Evolutionary conservation across 208 protist genomes (phyloP).

Genomic region (Herpetomonas tarakana): DNA sequence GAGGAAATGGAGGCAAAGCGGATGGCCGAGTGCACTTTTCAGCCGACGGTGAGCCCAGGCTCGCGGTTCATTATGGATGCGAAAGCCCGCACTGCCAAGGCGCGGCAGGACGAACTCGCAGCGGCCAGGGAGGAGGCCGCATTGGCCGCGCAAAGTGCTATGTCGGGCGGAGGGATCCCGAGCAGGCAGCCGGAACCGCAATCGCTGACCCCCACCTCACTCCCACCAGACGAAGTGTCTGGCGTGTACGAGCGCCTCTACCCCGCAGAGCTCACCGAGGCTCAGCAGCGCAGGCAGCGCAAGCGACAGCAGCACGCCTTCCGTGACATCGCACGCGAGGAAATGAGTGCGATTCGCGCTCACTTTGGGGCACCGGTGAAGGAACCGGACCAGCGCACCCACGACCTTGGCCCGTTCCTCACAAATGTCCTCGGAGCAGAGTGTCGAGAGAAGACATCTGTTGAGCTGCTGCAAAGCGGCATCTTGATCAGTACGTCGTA

Average conservation of each 20-base stretch:
- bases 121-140: neutral
- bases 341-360: conserved; percentile 37
- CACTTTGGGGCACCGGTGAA: neutral
- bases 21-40: conserved; percentile 77
- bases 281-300: conserved; percentile 16
- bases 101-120: neutral
- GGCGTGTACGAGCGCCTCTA: conserved; percentile 75
- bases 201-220: neutral
- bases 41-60: conserved; percentile 55
- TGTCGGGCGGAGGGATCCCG: too few species aligned
- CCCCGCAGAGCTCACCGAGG: conserved; percentile 31
- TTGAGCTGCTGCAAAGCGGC: neutral
- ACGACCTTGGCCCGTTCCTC: conserved; percentile 33
- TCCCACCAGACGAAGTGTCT: neutral
- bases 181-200: neutral
- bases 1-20: conserved; percentile 38
- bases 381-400: conserved; percentile 24
- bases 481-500: conserved; percentile 46
- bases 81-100: neutral
- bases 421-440: conserved; percentile 41
- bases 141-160: neutral
- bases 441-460: conserved; percentile 5
- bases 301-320: conserved; percentile 36
- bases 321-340: conserved; percentile 24
- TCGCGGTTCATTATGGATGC: conserved; percentile 42